Evolutionary conservation across 2,329 filamentous ascomycete species (phyloP), one percentile per base, ranked within the genome.

Genomic region (Scytalidium sp.): DNA sequence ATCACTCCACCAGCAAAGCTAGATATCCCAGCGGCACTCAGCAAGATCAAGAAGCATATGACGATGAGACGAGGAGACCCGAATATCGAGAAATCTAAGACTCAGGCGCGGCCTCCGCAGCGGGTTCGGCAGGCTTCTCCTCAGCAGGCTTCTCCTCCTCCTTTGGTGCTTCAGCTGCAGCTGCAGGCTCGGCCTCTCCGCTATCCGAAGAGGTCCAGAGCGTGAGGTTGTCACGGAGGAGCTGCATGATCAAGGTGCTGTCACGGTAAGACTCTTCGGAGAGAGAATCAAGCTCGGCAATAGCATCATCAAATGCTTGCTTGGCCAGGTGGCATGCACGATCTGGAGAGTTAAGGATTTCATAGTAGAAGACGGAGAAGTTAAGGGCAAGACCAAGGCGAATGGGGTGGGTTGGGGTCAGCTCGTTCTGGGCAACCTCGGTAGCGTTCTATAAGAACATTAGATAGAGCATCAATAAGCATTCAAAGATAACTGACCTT

Each of bases 281-380:
- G 59, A 97, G 82, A 46, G 91, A 96, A 80, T 97, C 93, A 64
- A 97, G 90, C 85, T 97, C 69, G 68, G 93, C 93, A 72, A 97
- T 97, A 67, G 93, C 93, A 73, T 97, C 93, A 71, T 97, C 93
- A 69, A 97, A 97, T 45, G 94, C 93, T 81, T 97, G 93, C 85
- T 97, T 97, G 75, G 93, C 93, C 61, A 97, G 85, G 72, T 97
- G 93, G 85, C 93, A 97, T 68, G 93, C 93, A 70, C 89, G 90
- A 75, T 97, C 92, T 67, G 92, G 93, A 29, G 92, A 95, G 87
- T 97, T 97, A 70, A 97, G 81, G 72, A 97, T 97, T 83, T 97
- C 94, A 76, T 97, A 96, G 85, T 96, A 96, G 82, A 97, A 97
- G 67, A 97, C 93, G 58, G 92, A 97, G 85, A 97, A 97, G 87